A percentile compares a stretch with the other conserved stretches of the same genome.
These are phyloP conservation scores for Naganishia sp. DNA, from an alignment of 1,284 basidiomycete species.

Conservation along the genomic window DNA sequence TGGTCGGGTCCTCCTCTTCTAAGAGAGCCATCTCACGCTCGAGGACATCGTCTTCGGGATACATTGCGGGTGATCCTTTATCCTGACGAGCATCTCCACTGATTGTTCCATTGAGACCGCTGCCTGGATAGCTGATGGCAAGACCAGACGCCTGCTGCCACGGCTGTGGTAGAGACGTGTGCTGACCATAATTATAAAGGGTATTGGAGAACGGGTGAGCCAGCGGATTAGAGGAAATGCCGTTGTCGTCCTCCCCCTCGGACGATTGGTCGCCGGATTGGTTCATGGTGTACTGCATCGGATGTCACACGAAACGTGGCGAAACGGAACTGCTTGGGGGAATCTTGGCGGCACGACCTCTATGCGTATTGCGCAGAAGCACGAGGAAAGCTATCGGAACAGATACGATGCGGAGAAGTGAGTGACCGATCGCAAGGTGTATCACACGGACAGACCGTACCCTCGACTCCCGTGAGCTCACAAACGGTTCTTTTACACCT, in stretches of 20 bases:
- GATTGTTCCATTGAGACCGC: neutral
- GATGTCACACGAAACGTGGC: no score
- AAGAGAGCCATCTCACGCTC: slow-evolving; percentile 20
- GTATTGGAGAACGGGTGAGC: slow-evolving; percentile 30
- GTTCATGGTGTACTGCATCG: slow-evolving; percentile 20
- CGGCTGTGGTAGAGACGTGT: slow-evolving; percentile 26
- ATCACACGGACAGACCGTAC: no score
- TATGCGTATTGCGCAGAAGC: no score
- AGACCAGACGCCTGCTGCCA: slow-evolving; percentile 26
- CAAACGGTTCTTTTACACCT: no score
- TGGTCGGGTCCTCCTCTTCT: slow-evolving; percentile 22
- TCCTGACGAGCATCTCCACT: neutral
- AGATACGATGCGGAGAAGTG: no score
- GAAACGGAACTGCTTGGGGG: no score
- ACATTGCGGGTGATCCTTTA: neutral
- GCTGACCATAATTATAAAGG: slow-evolving; percentile 26
- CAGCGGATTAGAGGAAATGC: slow-evolving; percentile 26
- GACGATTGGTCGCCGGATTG: slow-evolving; percentile 23
- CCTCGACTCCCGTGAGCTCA: no score
- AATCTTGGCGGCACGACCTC: no score
- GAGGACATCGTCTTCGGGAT: slow-evolving; percentile 19
- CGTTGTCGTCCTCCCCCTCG: slow-evolving; percentile 18
- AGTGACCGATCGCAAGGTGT: no score
- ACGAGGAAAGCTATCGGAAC: no score
- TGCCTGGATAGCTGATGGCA: slow-evolving; percentile 11